Percentiles rank a stretch among this genome's conserved stretches.
phyloP scores from a whole-genome alignment of 176 grass and related monocot species.

The Ensete ventricosum region DNA sequence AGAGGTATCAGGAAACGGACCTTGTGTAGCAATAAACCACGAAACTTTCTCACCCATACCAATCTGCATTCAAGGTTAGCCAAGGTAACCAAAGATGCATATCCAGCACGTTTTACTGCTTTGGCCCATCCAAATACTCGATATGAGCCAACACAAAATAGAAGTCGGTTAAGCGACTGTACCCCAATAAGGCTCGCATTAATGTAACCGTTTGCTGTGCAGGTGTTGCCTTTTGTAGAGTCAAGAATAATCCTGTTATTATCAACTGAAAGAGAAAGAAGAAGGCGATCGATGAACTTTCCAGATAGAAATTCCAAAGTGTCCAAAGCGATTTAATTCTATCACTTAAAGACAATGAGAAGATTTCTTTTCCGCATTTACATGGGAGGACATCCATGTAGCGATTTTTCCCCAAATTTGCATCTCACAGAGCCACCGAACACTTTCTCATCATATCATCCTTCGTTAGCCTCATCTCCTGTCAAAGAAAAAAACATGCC shows the following conservation, averaged over 20 bases:
- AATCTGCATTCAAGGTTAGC: conserved; percentile 19
- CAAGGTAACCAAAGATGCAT: background rate
- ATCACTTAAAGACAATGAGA: conserved; percentile 13
- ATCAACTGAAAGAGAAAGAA: conserved; percentile 41
- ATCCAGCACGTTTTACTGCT: background rate
- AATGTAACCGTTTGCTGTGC: conserved; percentile 49
- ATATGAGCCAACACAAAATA: conserved; percentile 1
- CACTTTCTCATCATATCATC: conserved; percentile 38
- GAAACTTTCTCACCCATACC: conserved; percentile 17
- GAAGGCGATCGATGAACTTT: conserved; percentile 5
- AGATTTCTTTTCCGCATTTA: conserved; percentile 16
- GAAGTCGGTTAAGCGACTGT: conserved; percentile 2
- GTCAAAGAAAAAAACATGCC: conserved; percentile 5
- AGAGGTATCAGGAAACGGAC: conserved; percentile 57
- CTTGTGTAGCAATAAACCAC: conserved; percentile 86
- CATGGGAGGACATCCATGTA: conserved; percentile 83
- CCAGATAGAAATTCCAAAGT: background rate
- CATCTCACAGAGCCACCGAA: conserved; percentile 35
- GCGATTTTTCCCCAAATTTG: conserved; percentile 65
- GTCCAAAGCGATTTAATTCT: conserved; percentile 4
- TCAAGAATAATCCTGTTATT: conserved; percentile 35
- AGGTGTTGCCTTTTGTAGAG: conserved; percentile 15
- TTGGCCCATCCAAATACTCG: background rate
- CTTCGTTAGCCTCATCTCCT: conserved; percentile 33
- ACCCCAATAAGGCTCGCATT: conserved; percentile 88